Evolutionary conservation across 225 moss, liverwort and hornwort species (phyloP), one percentile per base, ranked within the genome.

Genomic region (Marchantia polymorpha): DNA sequence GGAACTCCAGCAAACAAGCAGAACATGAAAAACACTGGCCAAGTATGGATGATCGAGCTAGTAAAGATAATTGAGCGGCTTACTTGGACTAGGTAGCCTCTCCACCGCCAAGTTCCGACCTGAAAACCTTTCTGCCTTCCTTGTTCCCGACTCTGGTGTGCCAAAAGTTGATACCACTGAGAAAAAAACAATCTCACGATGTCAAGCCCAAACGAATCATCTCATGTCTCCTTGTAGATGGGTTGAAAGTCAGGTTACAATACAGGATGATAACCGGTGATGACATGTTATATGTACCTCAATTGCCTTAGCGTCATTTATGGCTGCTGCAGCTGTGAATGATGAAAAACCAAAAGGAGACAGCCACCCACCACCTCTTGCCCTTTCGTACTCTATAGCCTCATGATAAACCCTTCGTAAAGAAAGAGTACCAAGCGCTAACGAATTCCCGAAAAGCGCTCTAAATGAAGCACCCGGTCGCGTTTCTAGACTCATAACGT

Each of bases 161-260:
- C 93, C 77, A 99, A 83, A 39, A 93, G 85, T 81, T 92, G 91
- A 80, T 91, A 99, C 97, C 97, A 99, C 95, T 97, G 89, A 74
- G 13, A 52, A 39, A 75, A 51, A 23, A 73, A 55, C 13, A 10
- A 1, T 22, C n/a, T 12, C 71, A 51, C 51, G 50, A 50, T n/a
- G 71, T 71, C 50, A 71, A 50, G 71, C 7, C 71, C 20, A 22
- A 39, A 39, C 39, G 46, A 7, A 27, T 12, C 39, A 16, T 23
- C 12, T 12, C 9, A 50, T 47, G 3, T 4, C 30, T 48, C 22
- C 22, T 50, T 13, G 50, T 0, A 50, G 39, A 39, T 39, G 39
- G 5, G 2, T 39, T 39, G 12, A 17, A 71, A 71, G 15, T 70
- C 66, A 78, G 55, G 26, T 48, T 52, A 46, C 22, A 71, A n/a